Evolutionary conservation across 331 rosid species (phyloP), one percentile per base, ranked within the genome.

Genomic region (Quercus lobata): DNA sequence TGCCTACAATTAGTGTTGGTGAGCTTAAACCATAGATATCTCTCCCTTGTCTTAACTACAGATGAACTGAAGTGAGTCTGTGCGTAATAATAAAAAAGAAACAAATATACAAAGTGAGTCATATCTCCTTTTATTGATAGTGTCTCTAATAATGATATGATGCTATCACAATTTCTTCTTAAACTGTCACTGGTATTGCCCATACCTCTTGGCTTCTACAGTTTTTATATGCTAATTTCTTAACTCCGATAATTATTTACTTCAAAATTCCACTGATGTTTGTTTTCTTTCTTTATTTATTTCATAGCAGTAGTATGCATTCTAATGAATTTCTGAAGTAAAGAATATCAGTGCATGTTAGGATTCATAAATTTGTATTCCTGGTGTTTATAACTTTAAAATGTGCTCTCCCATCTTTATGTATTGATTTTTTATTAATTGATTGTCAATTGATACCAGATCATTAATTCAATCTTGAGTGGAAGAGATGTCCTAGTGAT

Each of bases 391-490:
- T 73, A n/a, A 75, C 25, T 27, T 44, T 14, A 14, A 46, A 60
- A 74, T 19, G 34, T 56, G 32, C 70, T 70, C 3, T 49, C 15
- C 27, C 62, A 7, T 11, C 32, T 81, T 30, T 68, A 49, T 34
- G 5, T 32, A 49, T 41, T 24, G 69, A 73, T 29, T 80, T 81
- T 81, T 87, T 76, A 73, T 75, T 80, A 70, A 85, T 56, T 53
- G 35, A 71, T 44, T 77, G 76, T 75, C 54, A 69, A 21, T 32
- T 69, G 66, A 57, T 79, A 53, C 46, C 90, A 94, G 98, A 94
- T 94, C 78, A 88, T 94, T 77, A 94, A 94, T 87, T 95, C 98
- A 73, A 80, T 92, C 82, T 79, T 94, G 98, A 91, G 93, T 78
- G 86, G 97, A 84, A 90, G 91, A 86, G 92, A 94, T 83, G 97